Evolutionary conservation across 352 stramenopile species (phyloP).

Genomic region (Thraustochytrium sp.): DNA sequence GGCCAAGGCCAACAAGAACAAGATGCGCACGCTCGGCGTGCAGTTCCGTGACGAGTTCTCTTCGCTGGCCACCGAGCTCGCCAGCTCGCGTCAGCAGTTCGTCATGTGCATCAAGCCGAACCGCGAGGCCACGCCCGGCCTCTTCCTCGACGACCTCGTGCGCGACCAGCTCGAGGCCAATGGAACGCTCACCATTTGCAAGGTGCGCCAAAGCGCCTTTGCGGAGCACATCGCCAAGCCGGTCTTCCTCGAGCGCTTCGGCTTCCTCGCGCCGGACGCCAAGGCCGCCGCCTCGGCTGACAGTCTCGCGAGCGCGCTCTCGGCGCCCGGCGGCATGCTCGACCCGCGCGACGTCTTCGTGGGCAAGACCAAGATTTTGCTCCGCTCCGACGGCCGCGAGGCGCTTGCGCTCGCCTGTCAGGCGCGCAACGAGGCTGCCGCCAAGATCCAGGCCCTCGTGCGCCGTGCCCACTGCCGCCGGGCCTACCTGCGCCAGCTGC

Average conservation of each 20-base stretch:
- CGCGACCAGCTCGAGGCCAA: slow-evolving; percentile 71
- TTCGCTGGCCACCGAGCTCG: slow-evolving; percentile 39
- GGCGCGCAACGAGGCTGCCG: not conserved
- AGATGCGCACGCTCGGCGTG: slow-evolving; percentile 58
- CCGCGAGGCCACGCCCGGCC: not conserved
- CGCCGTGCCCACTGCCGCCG: not conserved
- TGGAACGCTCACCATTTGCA: slow-evolving; percentile 63
- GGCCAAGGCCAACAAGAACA: not conserved
- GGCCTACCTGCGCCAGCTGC: not conserved
- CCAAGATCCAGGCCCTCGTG: not conserved
- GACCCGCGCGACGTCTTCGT: slow-evolving; percentile 63
- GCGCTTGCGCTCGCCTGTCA: slow-evolving; percentile 49
- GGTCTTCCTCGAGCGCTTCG: slow-evolving; percentile 6
- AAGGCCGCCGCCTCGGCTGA: not conserved
- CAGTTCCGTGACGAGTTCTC: slow-evolving; percentile 59
- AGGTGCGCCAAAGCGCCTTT: slow-evolving; percentile 21
- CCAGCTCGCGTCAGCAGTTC: not conserved
- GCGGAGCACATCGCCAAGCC: not conserved
- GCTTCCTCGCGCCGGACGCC: not conserved
- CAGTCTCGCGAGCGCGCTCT: not conserved
- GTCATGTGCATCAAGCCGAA: slow-evolving; percentile 43
- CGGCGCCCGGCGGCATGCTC: not conserved
- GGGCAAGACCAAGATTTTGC: slow-evolving; percentile 60
- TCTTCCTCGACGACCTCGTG: slow-evolving; percentile 76
- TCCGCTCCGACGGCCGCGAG: slow-evolving; percentile 72